Percentiles rank a stretch among this genome's conserved stretches.
These are phyloP conservation scores for Puccinia polysora DNA, from an alignment of 1,284 basidiomycete genomes.

Conservation along the genomic window DNA sequence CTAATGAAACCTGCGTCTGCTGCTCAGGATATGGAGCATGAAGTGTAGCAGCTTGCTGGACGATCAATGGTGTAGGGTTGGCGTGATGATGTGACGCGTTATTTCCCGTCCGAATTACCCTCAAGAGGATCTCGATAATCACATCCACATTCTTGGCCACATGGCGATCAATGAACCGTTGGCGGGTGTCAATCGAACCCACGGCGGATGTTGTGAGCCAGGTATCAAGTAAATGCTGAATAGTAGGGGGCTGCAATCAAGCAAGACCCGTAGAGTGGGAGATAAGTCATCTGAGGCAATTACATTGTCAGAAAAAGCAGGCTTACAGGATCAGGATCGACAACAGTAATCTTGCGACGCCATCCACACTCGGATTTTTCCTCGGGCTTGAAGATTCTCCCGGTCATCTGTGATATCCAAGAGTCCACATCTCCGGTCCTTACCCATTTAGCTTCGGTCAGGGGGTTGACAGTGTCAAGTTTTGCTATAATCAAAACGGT, in stretches of 20 bases:
- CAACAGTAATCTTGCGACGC: slow-evolving; percentile 84
- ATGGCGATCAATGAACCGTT: slow-evolving; percentile 79
- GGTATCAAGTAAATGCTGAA: slow-evolving; percentile 76
- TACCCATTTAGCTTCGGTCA: slow-evolving; percentile 93
- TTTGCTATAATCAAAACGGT: slow-evolving; percentile 56
- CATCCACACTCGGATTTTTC: slow-evolving; percentile 58
- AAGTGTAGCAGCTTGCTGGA: slow-evolving; percentile 57
- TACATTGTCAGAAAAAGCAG: neutral
- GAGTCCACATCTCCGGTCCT: slow-evolving; percentile 87
- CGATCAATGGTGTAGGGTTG: slow-evolving; percentile 46
- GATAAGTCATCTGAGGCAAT: neutral
- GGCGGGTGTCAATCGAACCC: slow-evolving; percentile 69
- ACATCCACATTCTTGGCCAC: slow-evolving; percentile 73
- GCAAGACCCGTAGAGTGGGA: neutral
- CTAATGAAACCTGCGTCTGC: slow-evolving; percentile 86
- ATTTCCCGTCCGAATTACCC: slow-evolving; percentile 74
- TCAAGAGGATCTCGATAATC: slow-evolving; percentile 79
- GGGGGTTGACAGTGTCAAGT: slow-evolving; percentile 76
- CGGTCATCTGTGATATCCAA: slow-evolving; percentile 78
- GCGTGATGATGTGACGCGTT: slow-evolving; percentile 58
- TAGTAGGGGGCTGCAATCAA: slow-evolving; percentile 73
- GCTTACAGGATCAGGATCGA: slow-evolving; percentile 88
- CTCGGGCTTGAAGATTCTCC: slow-evolving; percentile 55
- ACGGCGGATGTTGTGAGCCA: slow-evolving; percentile 78
- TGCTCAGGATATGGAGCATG: slow-evolving; percentile 74